Conservation (phyloP, 1,284 basidiomycete species). For the Porphyrellus sp. region DNA sequence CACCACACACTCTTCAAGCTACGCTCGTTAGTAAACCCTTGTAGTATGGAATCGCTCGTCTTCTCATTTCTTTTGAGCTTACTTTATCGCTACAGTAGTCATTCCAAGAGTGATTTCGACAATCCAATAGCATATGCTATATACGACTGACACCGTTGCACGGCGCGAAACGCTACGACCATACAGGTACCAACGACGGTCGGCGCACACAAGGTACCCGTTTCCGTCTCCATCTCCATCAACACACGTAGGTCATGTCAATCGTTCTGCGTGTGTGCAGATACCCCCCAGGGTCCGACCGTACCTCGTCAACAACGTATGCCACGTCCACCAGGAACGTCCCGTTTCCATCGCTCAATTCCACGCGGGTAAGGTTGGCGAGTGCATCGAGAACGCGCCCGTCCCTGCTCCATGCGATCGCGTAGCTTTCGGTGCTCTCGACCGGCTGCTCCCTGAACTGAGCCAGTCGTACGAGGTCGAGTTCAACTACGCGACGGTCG, state of each 20-base stretch:
- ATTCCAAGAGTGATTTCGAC: constrained; percentile 9
- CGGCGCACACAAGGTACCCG: too few relatives aligned
- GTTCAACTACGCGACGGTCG: constrained; percentile 34
- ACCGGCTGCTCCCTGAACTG: constrained; percentile 45
- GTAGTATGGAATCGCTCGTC: constrained; percentile 31
- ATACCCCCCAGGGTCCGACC: constrained; percentile 42
- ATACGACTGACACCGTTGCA: constrained; percentile 8
- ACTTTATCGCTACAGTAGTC: constrained; percentile 27
- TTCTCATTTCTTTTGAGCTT: constrained; percentile 14
- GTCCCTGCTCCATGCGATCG: constrained; percentile 52
- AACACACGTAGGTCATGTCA: constrained; percentile 7
- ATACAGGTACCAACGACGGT: not conserved
- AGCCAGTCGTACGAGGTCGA: constrained; percentile 57
- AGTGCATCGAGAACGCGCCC: constrained; percentile 42
- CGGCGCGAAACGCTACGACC: not conserved
- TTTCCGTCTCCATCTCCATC: not conserved
- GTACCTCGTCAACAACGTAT: constrained; percentile 58
- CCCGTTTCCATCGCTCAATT: constrained; percentile 37
- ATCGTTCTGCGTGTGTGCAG: constrained; percentile 25
- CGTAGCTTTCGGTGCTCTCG: constrained; percentile 48
- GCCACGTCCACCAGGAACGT: constrained; percentile 46
- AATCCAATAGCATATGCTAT: constrained; percentile 17
- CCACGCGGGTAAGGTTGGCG: constrained; percentile 48
- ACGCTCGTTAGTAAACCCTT: constrained; percentile 28
- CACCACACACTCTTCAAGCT: constrained; percentile 9